Conservation (phyloP, 441 rosid species). For the Eruca vesicaria region DNA sequence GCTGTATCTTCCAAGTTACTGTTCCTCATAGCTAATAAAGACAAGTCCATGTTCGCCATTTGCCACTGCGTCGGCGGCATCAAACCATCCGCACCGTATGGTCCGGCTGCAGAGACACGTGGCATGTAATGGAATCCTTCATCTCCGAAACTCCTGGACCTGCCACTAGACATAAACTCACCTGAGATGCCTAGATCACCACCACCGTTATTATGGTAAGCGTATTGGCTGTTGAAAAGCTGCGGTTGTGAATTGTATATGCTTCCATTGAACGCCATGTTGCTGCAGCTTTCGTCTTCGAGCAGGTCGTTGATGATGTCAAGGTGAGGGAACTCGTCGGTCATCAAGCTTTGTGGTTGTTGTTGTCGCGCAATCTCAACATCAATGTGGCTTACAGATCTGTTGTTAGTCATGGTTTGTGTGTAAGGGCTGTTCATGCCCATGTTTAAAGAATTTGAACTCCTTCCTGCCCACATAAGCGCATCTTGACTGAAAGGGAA, state of each 20-base stretch:
- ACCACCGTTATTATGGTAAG: constrained; percentile 45
- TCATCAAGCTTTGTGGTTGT: constrained; percentile 45
- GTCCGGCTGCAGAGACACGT: background rate
- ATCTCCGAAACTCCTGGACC: constrained; percentile 73
- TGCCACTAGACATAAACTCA: constrained; percentile 49
- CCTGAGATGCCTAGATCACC: constrained; percentile 48
- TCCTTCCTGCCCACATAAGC: constrained; percentile 58
- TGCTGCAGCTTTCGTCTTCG: constrained; percentile 76
- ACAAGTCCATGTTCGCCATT: constrained; percentile 61
- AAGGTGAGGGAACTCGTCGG: constrained; percentile 93
- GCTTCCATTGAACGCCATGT: constrained; percentile 37
- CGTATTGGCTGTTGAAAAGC: constrained; percentile 47
- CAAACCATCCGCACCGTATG: constrained; percentile 15
- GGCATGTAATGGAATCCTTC: constrained; percentile 48
- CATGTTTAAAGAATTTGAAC: constrained; percentile 7
- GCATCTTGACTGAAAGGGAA: constrained; percentile 50
- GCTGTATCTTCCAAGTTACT: constrained; percentile 39
- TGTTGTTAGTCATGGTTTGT: constrained; percentile 4
- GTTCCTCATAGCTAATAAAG: constrained; percentile 54
- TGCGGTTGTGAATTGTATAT: constrained; percentile 47
- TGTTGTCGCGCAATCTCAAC: constrained; percentile 32
- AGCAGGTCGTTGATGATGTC: constrained; percentile 97
- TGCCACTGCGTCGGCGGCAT: constrained; percentile 59
- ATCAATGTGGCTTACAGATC: constrained; percentile 9
- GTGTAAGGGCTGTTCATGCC: constrained; percentile 24